A percentile compares a stretch with the other conserved stretches of the same genome.
phyloP scores from a whole-genome alignment of 2,329 filamentous ascomycete genomes.

The Emmonsia crescens region DNA sequence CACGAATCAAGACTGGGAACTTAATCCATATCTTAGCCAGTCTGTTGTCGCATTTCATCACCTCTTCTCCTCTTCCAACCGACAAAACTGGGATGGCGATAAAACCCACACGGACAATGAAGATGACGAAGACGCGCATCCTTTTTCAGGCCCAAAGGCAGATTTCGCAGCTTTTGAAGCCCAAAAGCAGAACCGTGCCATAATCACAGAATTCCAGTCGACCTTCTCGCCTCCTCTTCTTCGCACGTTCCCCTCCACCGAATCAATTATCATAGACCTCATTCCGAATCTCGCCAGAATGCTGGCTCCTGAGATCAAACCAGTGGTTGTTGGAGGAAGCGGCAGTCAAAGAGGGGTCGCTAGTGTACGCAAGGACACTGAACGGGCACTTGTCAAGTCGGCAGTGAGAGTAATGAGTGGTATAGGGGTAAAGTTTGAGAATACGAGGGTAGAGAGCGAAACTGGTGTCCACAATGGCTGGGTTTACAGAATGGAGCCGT shows the following conservation, averaged over 20 bases:
- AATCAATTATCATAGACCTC: slow-evolving; percentile 69
- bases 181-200: slow-evolving; percentile 63
- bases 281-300: slow-evolving; percentile 76
- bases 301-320: slow-evolving; percentile 80
- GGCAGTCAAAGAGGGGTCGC: slow-evolving; percentile 57
- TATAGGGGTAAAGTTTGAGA: slow-evolving; percentile 69
- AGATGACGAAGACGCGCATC: slow-evolving; percentile 44
- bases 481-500: slow-evolving; percentile 94
- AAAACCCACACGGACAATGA: slow-evolving; percentile 30
- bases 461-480: slow-evolving; percentile 52
- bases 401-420: slow-evolving; percentile 76
- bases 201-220: slow-evolving; percentile 62
- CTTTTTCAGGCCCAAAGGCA: slow-evolving; percentile 73
- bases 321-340: slow-evolving; percentile 68
- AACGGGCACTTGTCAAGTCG: slow-evolving; percentile 68
- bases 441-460: slow-evolving; percentile 65
- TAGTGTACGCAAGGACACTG: slow-evolving; percentile 76
- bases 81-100: slow-evolving; percentile 37
- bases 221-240: slow-evolving; percentile 60
- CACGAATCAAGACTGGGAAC: slow-evolving; percentile 83
- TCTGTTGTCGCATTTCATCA: slow-evolving; percentile 82
- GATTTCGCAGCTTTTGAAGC: slow-evolving; percentile 74
- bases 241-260: slow-evolving; percentile 66
- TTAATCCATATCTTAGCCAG: slow-evolving; percentile 76
- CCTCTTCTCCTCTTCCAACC: slow-evolving; percentile 67